phyloP scores from a whole-genome alignment of 2,329 filamentous ascomycete genomes.

The Penicillium palitans region DNA sequence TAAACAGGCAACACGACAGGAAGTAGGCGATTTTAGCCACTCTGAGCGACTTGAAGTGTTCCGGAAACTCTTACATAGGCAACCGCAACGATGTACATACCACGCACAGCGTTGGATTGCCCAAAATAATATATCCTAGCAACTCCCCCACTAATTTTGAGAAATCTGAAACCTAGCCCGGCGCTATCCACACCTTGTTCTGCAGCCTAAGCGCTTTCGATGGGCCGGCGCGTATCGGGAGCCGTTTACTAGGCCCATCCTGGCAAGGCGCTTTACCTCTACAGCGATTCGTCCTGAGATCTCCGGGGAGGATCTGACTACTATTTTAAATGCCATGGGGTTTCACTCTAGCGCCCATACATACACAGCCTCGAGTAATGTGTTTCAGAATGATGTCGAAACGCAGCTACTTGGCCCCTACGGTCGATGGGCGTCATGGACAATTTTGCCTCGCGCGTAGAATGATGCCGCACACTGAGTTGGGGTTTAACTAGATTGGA shows the following conservation, averaged over 20 bases:
- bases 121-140: background rate
- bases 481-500: conserved; percentile 19
- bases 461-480: conserved; percentile 7
- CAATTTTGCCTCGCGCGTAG: conserved; percentile 18
- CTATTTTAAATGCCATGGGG: conserved; percentile 17
- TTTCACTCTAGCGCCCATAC: conserved; percentile 36
- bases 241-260: conserved; percentile 15
- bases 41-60: too few species aligned
- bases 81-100: background rate
- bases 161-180: conserved; percentile 13
- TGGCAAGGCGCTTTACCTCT: conserved; percentile 12
- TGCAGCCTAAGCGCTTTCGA: conserved; percentile 23
- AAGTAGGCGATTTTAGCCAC: too few species aligned
- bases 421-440: conserved; percentile 14
- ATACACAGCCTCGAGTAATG: conserved; percentile 15
- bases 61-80: too few species aligned
- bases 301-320: background rate
- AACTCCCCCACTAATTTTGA: background rate
- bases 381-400: conserved; percentile 26
- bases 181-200: background rate
- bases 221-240: conserved; percentile 24
- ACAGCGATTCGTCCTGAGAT: conserved; percentile 8
- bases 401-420: conserved; percentile 11
- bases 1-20: too few species aligned
- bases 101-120: background rate